These are phyloP conservation scores for Leptomonas pyrrhocoris DNA, from an alignment of 208 protist species.

Conservation along the genomic window DNA sequence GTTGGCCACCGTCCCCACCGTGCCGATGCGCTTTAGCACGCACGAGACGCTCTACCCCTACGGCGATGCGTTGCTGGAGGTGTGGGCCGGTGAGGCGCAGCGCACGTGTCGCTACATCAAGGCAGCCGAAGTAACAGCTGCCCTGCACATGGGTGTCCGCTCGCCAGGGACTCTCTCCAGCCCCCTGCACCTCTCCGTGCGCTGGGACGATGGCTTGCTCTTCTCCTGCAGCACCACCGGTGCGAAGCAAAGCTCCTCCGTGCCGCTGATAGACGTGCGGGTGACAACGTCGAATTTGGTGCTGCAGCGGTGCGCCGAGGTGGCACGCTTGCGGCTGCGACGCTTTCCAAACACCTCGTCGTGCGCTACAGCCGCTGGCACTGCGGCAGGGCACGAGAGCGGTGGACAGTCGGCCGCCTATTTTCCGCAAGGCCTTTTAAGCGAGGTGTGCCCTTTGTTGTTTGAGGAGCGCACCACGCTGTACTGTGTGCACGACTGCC, in stretches of 20 bases:
- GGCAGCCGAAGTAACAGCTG: conserved; percentile 61
- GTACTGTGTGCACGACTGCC: conserved; percentile 45
- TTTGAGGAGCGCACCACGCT: conserved; percentile 33
- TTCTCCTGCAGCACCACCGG: conserved; percentile 49
- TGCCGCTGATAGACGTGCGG: conserved; percentile 16
- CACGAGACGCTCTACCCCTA: conserved; percentile 36
- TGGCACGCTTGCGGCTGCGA: conserved; percentile 12
- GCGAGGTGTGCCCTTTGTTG: conserved; percentile 15
- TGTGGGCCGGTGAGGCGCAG: conserved; percentile 54
- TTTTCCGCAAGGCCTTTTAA: conserved; percentile 20
- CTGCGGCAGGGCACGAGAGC: conserved; percentile 14
- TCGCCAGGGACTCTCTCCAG: neutral
- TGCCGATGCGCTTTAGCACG: conserved; percentile 31
- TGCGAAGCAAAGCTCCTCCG: neutral
- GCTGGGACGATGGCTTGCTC: conserved; percentile 78
- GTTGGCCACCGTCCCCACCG: neutral
- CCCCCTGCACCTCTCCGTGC: conserved; percentile 40
- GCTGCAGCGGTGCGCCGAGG: conserved; percentile 20
- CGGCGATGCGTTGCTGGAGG: conserved; percentile 68
- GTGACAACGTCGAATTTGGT: conserved; percentile 28
- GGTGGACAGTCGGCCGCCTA: neutral
- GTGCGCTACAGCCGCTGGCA: conserved; percentile 7
- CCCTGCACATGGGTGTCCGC: conserved; percentile 48
- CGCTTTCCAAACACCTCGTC: conserved; percentile 35
- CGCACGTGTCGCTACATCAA: conserved; percentile 79